Percentiles rank a stretch among this genome's conserved stretches.
phyloP scores from a whole-genome alignment of 1,139 yeast species.

The Scheffersomyces lignicola region DNA sequence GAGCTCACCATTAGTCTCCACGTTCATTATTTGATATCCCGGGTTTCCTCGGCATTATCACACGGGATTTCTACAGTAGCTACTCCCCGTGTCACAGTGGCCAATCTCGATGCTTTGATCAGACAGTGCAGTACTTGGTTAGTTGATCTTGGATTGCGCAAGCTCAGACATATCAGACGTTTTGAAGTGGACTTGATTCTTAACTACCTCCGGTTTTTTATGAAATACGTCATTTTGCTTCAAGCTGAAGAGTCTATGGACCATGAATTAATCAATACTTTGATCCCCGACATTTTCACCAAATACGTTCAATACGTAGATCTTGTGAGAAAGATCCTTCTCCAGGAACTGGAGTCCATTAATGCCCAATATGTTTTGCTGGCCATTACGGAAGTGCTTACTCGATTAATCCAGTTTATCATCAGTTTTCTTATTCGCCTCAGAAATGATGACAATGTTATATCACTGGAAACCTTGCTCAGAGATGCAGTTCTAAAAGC shows the following conservation, averaged over 20 bases:
- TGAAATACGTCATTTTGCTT: slow-evolving; percentile 31
- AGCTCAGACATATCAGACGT: slow-evolving; percentile 16
- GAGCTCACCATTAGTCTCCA: slow-evolving; percentile 23
- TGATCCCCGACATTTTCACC: slow-evolving; percentile 25
- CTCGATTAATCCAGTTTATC: slow-evolving; percentile 34
- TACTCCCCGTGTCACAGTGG: slow-evolving; percentile 23
- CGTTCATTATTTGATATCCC: slow-evolving; percentile 30
- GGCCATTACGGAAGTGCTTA: slow-evolving; percentile 32
- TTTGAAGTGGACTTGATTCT: slow-evolving; percentile 31
- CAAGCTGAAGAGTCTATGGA: slow-evolving; percentile 37
- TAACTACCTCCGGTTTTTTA: slow-evolving; percentile 29
- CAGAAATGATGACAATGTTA: slow-evolving; percentile 13
- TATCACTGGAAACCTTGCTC: background rate
- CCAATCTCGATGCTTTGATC: slow-evolving; percentile 22
- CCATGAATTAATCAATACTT: slow-evolving; percentile 16
- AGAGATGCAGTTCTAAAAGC: background rate
- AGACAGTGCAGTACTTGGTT: slow-evolving; percentile 27
- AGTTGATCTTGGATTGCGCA: slow-evolving; percentile 18
- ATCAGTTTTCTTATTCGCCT: slow-evolving; percentile 38
- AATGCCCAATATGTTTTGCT: slow-evolving; percentile 26
- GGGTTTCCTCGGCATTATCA: slow-evolving; percentile 23
- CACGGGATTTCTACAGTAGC: slow-evolving; percentile 25
- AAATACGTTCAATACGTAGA: slow-evolving; percentile 19
- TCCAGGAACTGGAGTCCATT: slow-evolving; percentile 7
- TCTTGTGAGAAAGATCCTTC: slow-evolving; percentile 13